Percentiles rank a stretch among this genome's conserved stretches.
phyloP scores from a whole-genome alignment of 179 eudicot species.

The Spinacia oleracea region DNA sequence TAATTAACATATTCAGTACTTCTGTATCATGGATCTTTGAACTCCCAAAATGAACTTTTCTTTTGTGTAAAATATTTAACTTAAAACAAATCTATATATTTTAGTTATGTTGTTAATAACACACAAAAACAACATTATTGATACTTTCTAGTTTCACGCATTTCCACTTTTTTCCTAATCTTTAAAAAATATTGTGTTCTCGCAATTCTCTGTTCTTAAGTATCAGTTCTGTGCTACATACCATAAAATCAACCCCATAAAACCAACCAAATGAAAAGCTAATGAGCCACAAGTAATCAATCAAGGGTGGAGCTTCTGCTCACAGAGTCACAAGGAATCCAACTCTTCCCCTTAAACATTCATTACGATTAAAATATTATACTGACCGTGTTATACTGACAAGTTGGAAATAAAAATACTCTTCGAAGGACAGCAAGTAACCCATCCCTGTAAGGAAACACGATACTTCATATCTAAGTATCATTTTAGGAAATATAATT shows the following conservation, averaged over 20 bases:
- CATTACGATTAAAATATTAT: too few relatives aligned
- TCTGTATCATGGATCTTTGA: too few relatives aligned
- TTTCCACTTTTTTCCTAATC: neutral
- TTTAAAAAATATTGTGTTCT: neutral
- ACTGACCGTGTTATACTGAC: neutral
- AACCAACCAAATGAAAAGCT: neutral
- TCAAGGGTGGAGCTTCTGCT: neutral
- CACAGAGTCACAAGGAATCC: neutral
- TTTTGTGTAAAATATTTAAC: too few relatives aligned
- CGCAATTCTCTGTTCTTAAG: neutral
- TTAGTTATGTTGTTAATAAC: neutral
- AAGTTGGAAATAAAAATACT: neutral
- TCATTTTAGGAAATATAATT: neutral
- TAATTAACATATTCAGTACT: too few relatives aligned
- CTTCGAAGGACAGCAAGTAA: neutral
- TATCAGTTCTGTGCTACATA: neutral
- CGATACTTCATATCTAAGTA: neutral
- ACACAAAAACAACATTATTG: neutral
- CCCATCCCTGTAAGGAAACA: neutral
- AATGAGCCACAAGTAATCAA: slow-evolving; percentile 4
- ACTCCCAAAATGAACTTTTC: too few relatives aligned
- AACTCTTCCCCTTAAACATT: neutral
- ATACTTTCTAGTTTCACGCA: too few relatives aligned
- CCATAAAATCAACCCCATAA: neutral
- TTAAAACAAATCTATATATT: too few relatives aligned